A percentile compares a stretch with the other conserved stretches of the same genome.
These are phyloP conservation scores for Saccharomycopsis schoenii DNA, from an alignment of 805 yeast genomes.

Conservation along the genomic window DNA sequence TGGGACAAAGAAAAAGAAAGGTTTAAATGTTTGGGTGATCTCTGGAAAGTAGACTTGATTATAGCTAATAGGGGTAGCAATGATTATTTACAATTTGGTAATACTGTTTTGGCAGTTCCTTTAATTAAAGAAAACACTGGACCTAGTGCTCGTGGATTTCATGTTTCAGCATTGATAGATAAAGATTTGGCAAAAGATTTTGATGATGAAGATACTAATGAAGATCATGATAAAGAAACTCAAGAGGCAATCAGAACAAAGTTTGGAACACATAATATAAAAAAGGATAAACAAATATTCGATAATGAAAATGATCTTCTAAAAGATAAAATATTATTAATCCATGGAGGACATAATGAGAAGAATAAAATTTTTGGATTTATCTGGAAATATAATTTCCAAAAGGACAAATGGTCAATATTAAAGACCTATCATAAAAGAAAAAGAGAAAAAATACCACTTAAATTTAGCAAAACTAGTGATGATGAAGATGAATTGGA, in stretches of 20 bases:
- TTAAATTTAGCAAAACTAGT: not conserved
- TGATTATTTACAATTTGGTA: slow-evolving; percentile 5
- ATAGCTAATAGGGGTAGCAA: slow-evolving; percentile 2
- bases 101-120: slow-evolving; percentile 5
- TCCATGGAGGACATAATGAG: slow-evolving; percentile 14
- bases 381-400: slow-evolving; percentile 9
- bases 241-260: not conserved
- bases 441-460: not conserved
- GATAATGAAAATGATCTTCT: not conserved
- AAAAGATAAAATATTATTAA: slow-evolving; percentile 4
- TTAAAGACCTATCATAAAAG: slow-evolving; percentile 1
- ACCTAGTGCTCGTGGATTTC: slow-evolving; percentile 11
- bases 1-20: not conserved
- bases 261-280: no score
- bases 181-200: not conserved
- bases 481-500: not conserved
- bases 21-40: slow-evolving; percentile 3
- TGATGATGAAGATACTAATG: not conserved
- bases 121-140: not conserved
- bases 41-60: slow-evolving; percentile 12
- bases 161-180: slow-evolving; percentile 7
- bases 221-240: not conserved
- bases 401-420: slow-evolving; percentile 4
- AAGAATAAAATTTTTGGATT: slow-evolving; percentile 1
- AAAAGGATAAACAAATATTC: not conserved